Percentiles rank a stretch among this genome's conserved stretches.
Evolutionary conservation across 257 asterid genomes (phyloP).

Genomic region (Petunia secreta): DNA sequence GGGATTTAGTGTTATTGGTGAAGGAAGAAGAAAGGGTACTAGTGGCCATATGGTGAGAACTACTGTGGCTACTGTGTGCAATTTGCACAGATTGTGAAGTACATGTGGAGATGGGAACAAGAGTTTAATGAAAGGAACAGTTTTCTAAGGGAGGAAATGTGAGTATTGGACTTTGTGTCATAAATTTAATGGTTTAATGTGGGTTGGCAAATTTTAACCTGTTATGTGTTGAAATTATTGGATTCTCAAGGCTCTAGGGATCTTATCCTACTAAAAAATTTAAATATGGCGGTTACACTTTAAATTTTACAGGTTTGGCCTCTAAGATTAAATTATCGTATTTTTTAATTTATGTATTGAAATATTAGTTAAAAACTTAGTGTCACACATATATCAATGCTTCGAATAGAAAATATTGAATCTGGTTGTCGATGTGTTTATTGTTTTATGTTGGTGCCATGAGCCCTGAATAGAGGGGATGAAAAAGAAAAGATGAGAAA

Average conservation of each 20-base stretch:
- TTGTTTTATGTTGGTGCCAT: neutral
- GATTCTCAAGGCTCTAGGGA: neutral
- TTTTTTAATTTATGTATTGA: too few species aligned
- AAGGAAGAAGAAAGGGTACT: neutral
- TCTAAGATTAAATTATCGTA: too few species aligned
- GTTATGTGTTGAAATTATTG: constrained; percentile 46
- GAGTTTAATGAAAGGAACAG: constrained; percentile 28
- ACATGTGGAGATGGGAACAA: neutral
- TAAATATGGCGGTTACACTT: too few species aligned
- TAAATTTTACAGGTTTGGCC: too few species aligned
- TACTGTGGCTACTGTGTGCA: too few species aligned
- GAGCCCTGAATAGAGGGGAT: neutral
- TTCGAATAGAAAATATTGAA: neutral
- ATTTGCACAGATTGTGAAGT: constrained; percentile 27
- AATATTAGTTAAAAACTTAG: too few species aligned
- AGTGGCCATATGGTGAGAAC: neutral
- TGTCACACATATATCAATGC: too few species aligned
- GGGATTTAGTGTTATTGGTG: constrained; percentile 18
- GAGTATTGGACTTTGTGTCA: neutral
- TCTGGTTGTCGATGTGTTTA: neutral
- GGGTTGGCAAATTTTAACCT: constrained; percentile 47
- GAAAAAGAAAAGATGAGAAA: neutral
- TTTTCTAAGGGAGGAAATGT: constrained; percentile 28
- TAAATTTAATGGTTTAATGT: constrained; percentile 1
- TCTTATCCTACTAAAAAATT: neutral